These are phyloP conservation scores for Phlebopus sp. DNA, from an alignment of 1,284 basidiomycete genomes.

Conservation along the genomic window DNA sequence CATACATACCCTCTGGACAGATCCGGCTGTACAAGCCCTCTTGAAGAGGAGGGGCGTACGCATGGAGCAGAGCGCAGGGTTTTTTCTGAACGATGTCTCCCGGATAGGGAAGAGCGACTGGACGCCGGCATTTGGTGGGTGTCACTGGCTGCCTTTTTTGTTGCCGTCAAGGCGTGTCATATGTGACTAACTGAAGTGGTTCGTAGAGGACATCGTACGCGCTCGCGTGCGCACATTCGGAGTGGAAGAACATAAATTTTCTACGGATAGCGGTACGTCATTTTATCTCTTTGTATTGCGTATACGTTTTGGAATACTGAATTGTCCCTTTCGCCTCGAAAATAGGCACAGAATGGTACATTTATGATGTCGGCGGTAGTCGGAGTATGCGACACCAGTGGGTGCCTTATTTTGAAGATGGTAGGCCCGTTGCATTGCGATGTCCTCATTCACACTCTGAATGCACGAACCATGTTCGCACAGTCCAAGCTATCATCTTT, in stretches of 20 bases:
- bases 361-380: constrained; percentile 68
- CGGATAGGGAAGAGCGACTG: constrained; percentile 56
- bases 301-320: constrained; percentile 13
- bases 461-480: neutral
- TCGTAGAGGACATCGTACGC: constrained; percentile 56
- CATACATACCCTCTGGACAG: constrained; percentile 60
- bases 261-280: constrained; percentile 46
- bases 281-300: constrained; percentile 7
- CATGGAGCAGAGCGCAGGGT: constrained; percentile 60
- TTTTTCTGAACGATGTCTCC: constrained; percentile 64
- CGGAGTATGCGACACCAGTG: constrained; percentile 56
- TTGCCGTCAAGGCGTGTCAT: constrained; percentile 3
- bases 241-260: constrained; percentile 64
- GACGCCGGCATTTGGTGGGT: constrained; percentile 52
- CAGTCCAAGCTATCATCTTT: constrained; percentile 48
- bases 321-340: constrained; percentile 16
- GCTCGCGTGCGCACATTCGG: constrained; percentile 66
- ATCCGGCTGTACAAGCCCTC: constrained; percentile 49
- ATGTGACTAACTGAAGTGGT: neutral
- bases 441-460: constrained; percentile 3
- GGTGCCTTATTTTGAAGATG: constrained; percentile 67
- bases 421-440: constrained; percentile 23
- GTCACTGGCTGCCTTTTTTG: constrained; percentile 9
- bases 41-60: constrained; percentile 45
- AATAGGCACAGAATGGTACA: constrained; percentile 55